Evolutionary conservation across 805 yeast species (phyloP).

Genomic region (Kockiozyma suomiensis): DNA sequence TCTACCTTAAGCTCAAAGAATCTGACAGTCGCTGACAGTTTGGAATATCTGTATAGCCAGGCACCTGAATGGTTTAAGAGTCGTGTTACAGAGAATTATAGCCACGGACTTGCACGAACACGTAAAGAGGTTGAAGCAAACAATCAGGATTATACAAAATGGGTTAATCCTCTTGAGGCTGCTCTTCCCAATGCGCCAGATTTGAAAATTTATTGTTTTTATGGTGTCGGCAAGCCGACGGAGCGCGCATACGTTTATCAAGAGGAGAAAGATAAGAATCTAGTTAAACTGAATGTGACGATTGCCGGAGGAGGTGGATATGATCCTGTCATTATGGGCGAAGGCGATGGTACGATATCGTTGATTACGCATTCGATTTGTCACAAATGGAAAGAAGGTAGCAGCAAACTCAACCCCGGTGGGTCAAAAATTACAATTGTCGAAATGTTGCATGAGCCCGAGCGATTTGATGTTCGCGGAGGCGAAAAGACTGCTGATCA

Average conservation of each 20-base stretch:
- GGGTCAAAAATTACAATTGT: conserved; percentile 71
- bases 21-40: conserved; percentile 66
- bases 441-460: conserved; percentile 93
- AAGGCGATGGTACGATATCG: conserved; percentile 97
- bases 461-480: conserved; percentile 89
- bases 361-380: conserved; percentile 85
- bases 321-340: conserved; percentile 76
- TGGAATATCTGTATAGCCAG: conserved; percentile 62
- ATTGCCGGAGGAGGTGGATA: conserved; percentile 55
- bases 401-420: conserved; percentile 76
- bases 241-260: conserved; percentile 89
- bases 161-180: conserved; percentile 95
- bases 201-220: conserved; percentile 83
- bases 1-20: conserved; percentile 53
- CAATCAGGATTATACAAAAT: conserved; percentile 71
- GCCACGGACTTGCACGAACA: conserved; percentile 72
- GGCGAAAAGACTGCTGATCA: conserved; percentile 98
- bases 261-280: conserved; percentile 60
- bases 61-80: conserved; percentile 77
- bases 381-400: conserved; percentile 79
- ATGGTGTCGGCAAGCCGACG: conserved; percentile 96
- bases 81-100: conserved; percentile 69
- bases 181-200: conserved; percentile 92
- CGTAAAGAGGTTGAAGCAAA: conserved; percentile 62
- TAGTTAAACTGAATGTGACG: conserved; percentile 62